These are phyloP conservation scores for Euphorbia pulcherrima DNA, from an alignment of 345 rosid species.

Conservation along the genomic window DNA sequence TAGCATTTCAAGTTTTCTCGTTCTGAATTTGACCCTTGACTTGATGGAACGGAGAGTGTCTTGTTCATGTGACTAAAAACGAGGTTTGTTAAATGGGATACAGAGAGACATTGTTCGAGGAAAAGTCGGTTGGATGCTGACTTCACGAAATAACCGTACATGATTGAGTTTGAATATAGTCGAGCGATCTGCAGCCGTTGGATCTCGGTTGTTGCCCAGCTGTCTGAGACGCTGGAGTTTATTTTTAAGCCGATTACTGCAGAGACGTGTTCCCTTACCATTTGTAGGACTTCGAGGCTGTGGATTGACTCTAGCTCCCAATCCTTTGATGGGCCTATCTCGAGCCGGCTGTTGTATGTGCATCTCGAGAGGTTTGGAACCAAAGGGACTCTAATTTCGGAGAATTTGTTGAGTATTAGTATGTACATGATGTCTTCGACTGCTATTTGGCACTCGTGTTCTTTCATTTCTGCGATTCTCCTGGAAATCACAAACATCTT, in stretches of 20 bases:
- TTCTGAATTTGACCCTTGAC: no score
- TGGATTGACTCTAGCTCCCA: constrained; percentile 91
- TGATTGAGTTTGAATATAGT: constrained; percentile 60
- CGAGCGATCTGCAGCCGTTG: constrained; percentile 43
- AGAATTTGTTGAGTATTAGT: constrained; percentile 71
- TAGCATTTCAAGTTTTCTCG: constrained; percentile 52
- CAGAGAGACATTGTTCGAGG: constrained; percentile 47
- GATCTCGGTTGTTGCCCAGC: constrained; percentile 76
- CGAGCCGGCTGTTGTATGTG: constrained; percentile 74
- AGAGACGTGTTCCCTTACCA: constrained; percentile 70
- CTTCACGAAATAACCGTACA: constrained; percentile 84
- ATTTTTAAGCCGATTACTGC: constrained; percentile 69
- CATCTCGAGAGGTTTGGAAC: constrained; percentile 86
- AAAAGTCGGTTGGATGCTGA: constrained; percentile 69
- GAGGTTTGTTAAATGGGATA: no score
- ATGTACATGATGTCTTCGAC: constrained; percentile 87
- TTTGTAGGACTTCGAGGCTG: constrained; percentile 53
- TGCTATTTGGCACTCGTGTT: constrained; percentile 56
- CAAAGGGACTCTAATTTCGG: constrained; percentile 74
- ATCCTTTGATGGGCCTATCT: constrained; percentile 83
- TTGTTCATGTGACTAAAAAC: no score
- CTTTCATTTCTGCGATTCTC: constrained; percentile 76
- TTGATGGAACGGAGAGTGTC: no score
- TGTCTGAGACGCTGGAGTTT: constrained; percentile 75
- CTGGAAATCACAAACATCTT: constrained; percentile 36